These are phyloP conservation scores for Botryotinia convoluta DNA, from an alignment of 2,329 filamentous ascomycete species.

Conservation along the genomic window DNA sequence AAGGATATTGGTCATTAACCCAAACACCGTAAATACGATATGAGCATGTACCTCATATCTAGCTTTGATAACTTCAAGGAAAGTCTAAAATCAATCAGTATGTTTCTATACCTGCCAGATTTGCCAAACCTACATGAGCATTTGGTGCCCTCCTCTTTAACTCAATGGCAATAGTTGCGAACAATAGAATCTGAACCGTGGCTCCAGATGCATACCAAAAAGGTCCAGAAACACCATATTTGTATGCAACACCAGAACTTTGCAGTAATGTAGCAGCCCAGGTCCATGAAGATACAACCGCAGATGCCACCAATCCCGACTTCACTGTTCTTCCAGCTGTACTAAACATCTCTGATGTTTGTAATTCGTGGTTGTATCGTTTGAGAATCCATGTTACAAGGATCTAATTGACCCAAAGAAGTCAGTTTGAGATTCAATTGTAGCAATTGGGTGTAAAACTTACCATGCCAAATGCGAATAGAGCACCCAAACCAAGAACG, in stretches of 20 bases:
- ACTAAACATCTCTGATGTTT: constrained; percentile 91
- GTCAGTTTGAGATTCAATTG: neutral
- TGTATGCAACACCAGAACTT: constrained; percentile 77
- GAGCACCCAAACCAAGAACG: constrained; percentile 57
- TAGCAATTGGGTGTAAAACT: constrained; percentile 18
- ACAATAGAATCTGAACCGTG: constrained; percentile 83
- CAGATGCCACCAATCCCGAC: constrained; percentile 80
- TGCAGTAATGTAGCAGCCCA: constrained; percentile 85
- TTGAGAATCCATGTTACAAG: constrained; percentile 40
- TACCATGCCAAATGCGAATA: constrained; percentile 64
- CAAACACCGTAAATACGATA: constrained; percentile 77
- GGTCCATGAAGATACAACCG: constrained; percentile 91
- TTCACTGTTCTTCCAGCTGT: constrained; percentile 87
- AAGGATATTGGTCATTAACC: constrained; percentile 79
- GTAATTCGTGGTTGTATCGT: constrained; percentile 69
- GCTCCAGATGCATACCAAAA: constrained; percentile 70
- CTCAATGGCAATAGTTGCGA: constrained; percentile 87
- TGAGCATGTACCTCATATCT: constrained; percentile 74
- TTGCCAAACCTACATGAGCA: constrained; percentile 54
- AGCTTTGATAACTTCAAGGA: constrained; percentile 78
- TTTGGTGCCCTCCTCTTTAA: constrained; percentile 84
- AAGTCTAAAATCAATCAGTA: constrained; percentile 45
- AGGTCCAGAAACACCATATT: constrained; percentile 66
- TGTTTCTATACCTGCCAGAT: neutral
- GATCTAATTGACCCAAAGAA: constrained; percentile 29